Evolutionary conservation across 2,329 filamentous ascomycete genomes (phyloP).

Genomic region (Colletotrichum somersetense): DNA sequence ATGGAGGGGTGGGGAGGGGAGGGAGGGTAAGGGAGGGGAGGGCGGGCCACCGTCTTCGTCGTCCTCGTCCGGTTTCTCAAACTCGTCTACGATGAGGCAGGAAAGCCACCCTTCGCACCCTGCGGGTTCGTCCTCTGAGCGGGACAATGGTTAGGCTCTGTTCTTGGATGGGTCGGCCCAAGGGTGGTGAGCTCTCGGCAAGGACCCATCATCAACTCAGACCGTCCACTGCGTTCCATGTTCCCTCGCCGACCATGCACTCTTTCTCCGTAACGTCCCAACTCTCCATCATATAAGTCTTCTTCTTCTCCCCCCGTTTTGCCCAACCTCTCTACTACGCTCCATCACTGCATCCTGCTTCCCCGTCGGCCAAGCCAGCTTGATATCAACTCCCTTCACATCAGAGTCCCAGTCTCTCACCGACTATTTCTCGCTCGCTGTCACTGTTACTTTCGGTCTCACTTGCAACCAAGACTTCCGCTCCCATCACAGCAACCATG

Average conservation of each 20-base stretch:
- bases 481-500: slow-evolving; percentile 11
- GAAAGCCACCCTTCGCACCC: slow-evolving; percentile 12
- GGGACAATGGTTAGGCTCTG: slow-evolving; percentile 23
- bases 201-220: slow-evolving; percentile 23
- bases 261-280: slow-evolving; percentile 25
- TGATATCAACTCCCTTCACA: slow-evolving; percentile 8
- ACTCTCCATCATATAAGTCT: slow-evolving; percentile 33
- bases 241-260: slow-evolving; percentile 14
- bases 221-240: slow-evolving; percentile 13
- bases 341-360: slow-evolving; percentile 13
- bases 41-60: slow-evolving; percentile 11
- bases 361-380: background rate
- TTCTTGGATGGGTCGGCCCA: slow-evolving; percentile 30
- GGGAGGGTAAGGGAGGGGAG: too few relatives aligned
- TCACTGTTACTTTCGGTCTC: background rate
- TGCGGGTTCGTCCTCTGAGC: slow-evolving; percentile 11
- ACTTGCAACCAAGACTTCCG: background rate
- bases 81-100: slow-evolving; percentile 26
- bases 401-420: background rate
- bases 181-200: slow-evolving; percentile 28
- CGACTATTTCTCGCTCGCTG: background rate
- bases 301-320: background rate
- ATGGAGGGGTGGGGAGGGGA: background rate
- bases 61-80: slow-evolving; percentile 34
- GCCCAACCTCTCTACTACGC: slow-evolving; percentile 13